Evolutionary conservation across 2,329 filamentous ascomycete species (phyloP).

Genomic region (Cryphonectria carpinicola): DNA sequence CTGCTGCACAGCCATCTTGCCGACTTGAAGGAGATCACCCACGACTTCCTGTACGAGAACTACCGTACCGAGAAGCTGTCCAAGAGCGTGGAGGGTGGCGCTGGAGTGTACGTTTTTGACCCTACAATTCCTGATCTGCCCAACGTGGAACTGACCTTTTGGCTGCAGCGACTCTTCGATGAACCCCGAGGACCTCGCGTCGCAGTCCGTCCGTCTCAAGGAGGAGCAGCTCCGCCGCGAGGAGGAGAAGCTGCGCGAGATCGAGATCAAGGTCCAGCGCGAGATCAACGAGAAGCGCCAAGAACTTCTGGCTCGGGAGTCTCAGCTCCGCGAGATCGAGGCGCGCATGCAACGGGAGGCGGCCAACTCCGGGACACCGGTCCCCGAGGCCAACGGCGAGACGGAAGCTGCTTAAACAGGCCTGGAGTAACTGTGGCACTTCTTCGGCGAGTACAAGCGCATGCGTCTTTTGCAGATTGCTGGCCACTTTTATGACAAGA

Average conservation of each 20-base stretch:
- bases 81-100: constrained; percentile 95
- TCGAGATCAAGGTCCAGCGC: constrained; percentile 98
- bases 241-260: constrained; percentile 99
- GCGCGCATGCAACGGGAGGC: constrained; percentile 93
- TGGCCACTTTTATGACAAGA: constrained; percentile 24
- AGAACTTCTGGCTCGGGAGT: constrained; percentile 95
- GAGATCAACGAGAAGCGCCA: constrained; percentile 99
- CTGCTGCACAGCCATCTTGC: constrained; percentile 97
- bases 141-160: constrained; percentile 37
- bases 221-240: constrained; percentile 98
- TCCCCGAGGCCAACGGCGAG: constrained; percentile 58
- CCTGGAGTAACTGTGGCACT: constrained; percentile 18
- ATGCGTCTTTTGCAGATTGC: constrained; percentile 10
- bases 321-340: constrained; percentile 98
- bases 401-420: constrained; percentile 52
- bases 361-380: constrained; percentile 51
- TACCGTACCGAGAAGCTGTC: constrained; percentile 99
- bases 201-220: constrained; percentile 97
- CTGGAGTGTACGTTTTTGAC: constrained; percentile 74
- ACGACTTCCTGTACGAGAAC: constrained; percentile 99
- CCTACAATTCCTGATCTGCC: neutral
- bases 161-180: constrained; percentile 76
- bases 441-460: constrained; percentile 30
- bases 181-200: constrained; percentile 96
- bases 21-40: constrained; percentile 98